Conservation (phyloP, 2,329 filamentous ascomycete species). For the Penicillium psychrosexuale region DNA sequence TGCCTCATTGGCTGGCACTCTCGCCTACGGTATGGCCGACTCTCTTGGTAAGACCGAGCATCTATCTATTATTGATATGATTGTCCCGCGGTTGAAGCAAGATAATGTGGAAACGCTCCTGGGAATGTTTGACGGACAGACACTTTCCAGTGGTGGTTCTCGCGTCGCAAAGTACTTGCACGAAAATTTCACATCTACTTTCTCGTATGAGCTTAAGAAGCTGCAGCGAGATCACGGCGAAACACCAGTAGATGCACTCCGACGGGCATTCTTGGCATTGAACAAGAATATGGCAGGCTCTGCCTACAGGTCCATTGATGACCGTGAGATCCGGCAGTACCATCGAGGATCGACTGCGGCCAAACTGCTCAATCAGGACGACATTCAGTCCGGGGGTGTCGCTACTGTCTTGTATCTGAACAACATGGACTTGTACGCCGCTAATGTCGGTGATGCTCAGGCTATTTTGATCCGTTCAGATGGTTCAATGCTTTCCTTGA, state of each 20-base stretch:
- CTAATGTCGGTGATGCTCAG: constrained; percentile 92
- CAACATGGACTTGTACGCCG: constrained; percentile 85
- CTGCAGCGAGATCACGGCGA: constrained; percentile 67
- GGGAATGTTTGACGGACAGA: constrained; percentile 93
- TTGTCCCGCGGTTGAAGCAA: constrained; percentile 86
- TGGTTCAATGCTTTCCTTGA: constrained; percentile 77
- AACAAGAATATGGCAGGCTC: constrained; percentile 93
- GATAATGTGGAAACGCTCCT: constrained; percentile 86
- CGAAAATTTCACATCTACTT: constrained; percentile 87
- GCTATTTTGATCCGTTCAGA: constrained; percentile 93
- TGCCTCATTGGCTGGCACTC: constrained; percentile 82
- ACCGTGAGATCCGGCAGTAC: constrained; percentile 56
- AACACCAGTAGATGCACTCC: constrained; percentile 75
- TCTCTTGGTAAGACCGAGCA: constrained; percentile 91
- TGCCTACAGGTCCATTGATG: constrained; percentile 75
- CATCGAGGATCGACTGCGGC: constrained; percentile 70
- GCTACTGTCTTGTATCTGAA: constrained; percentile 89
- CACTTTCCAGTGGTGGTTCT: constrained; percentile 82
- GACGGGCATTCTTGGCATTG: constrained; percentile 79
- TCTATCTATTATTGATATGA: constrained; percentile 90
- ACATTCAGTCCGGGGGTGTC: constrained; percentile 84
- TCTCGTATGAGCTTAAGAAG: constrained; percentile 74
- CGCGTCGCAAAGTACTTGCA: constrained; percentile 96
- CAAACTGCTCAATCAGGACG: constrained; percentile 80
- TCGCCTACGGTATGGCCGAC: constrained; percentile 97